Evolutionary conservation across 2,329 filamentous ascomycete species (phyloP), one percentile per base, ranked within the genome.

Genomic region (Malbranchea cinnamomea): DNA sequence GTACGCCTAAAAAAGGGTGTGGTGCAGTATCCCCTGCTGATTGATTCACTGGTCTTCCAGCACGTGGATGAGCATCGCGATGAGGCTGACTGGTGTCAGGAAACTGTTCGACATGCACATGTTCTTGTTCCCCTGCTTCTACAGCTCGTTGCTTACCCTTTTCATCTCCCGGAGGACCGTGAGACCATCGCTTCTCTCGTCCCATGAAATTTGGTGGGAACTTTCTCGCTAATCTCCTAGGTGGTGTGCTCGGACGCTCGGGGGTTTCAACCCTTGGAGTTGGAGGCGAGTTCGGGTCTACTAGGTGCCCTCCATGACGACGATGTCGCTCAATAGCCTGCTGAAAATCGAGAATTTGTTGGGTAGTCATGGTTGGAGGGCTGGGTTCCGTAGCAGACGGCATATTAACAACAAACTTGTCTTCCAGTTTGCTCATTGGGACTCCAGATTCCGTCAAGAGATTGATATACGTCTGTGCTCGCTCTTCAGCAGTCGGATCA

Each of bases 381-480:
- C 54, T 56, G 1, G 57, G 54, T 2, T 59, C 54, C 21, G 47
- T 54, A 3, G 56, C 54, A 12, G 53, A 52, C 4, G 55, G 56
- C 54, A 58, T 60, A 28, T 59, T 46, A 19, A 59, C 52, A 25
- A 58, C 54, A 35, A 58, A 59, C 40, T 44, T 46, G 34, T 60
- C 56, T 30, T 54, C 51, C 48, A 53, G 50, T 21, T 53, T 49
- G 9, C 45, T 50, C 14, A 46, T 40, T 1, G 48, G 51, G 16
- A 43, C 45, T 12, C 47, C 40, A 13, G 47, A 45, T 2, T 42
- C 44, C 4, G 48, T 50, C 7, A 52, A 33, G 10, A 46, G 48
- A 5, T 24, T 18, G 9, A 37, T 26, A 29, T 33, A 35, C n/a
- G 24, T 19, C 23, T 33, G 29, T 32, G 34, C 39, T 23, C 31